phyloP scores from a whole-genome alignment of 2,329 filamentous ascomycete species.

The Colletotrichum sp. region DNA sequence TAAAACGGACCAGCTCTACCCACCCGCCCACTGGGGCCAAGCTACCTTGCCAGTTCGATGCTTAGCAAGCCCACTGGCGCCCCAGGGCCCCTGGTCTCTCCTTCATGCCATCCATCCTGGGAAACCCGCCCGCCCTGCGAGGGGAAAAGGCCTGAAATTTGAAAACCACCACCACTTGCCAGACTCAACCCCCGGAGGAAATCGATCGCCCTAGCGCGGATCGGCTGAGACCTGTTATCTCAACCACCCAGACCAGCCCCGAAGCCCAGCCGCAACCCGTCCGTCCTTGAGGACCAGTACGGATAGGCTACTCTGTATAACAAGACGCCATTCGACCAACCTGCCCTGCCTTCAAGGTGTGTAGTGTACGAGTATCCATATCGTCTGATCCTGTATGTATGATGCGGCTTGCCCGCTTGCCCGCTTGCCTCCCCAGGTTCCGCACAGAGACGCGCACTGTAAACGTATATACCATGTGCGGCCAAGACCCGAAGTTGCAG shows the following conservation, averaged over 20 bases:
- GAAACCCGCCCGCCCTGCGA: not conserved
- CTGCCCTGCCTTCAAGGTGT: not conserved
- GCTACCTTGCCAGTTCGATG: not conserved
- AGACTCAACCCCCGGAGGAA: not conserved
- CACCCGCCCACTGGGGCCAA: not conserved
- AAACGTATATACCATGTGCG: not conserved
- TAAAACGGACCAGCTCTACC: not conserved
- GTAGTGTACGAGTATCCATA: not conserved
- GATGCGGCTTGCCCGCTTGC: not conserved
- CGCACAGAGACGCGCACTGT: not conserved
- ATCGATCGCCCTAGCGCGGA: conserved; percentile 31
- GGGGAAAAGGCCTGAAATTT: not conserved
- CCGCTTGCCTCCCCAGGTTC: not conserved
- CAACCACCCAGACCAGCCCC: not conserved
- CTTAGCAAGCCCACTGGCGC: not conserved
- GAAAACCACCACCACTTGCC: not conserved
- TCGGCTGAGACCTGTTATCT: conserved; percentile 32
- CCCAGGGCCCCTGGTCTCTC: not conserved
- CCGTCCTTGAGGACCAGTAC: not conserved
- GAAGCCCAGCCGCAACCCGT: not conserved
- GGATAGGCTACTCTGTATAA: not conserved
- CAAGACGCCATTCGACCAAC: not conserved
- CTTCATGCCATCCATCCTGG: not conserved
- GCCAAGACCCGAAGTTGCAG: not conserved
- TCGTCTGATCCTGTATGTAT: not conserved